Evolutionary conservation across 2,329 filamentous ascomycete species (phyloP).

Genomic region (Botrytis aclada): DNA sequence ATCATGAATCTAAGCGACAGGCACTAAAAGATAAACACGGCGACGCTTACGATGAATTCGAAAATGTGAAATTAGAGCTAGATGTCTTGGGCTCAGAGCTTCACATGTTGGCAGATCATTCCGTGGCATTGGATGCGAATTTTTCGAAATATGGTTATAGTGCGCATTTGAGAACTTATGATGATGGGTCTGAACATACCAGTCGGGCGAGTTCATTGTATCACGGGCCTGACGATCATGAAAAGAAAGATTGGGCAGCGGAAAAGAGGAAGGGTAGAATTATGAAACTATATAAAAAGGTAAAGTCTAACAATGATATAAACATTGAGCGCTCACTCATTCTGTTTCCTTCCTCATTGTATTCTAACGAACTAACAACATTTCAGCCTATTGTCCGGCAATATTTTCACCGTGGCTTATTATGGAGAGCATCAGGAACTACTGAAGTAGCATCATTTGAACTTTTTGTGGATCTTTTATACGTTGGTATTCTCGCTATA

Average conservation of each 20-base stretch:
- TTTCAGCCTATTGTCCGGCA: constrained; percentile 54
- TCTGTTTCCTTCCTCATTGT: accelerated
- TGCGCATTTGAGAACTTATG: constrained; percentile 53
- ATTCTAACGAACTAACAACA: background rate
- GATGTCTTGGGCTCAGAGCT: constrained; percentile 52
- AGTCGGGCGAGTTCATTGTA: constrained; percentile 25
- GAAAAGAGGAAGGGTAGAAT: constrained; percentile 41
- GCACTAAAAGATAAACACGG: constrained; percentile 49
- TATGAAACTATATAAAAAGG: constrained; percentile 55
- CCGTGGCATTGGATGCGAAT: constrained; percentile 56
- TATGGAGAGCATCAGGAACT: constrained; percentile 57
- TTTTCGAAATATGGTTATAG: constrained; percentile 63
- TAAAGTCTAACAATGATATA: background rate
- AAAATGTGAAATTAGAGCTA: constrained; percentile 52
- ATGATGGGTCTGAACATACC: constrained; percentile 33
- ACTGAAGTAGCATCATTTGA: constrained; percentile 64
- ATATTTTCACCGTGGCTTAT: constrained; percentile 62
- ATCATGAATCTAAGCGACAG: constrained; percentile 50
- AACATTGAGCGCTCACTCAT: background rate
- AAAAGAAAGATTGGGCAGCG: constrained; percentile 40
- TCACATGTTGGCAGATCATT: constrained; percentile 51
- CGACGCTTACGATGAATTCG: constrained; percentile 54
- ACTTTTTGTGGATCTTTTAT: constrained; percentile 62
- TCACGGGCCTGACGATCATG: constrained; percentile 33
- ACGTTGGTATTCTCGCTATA: constrained; percentile 56